A percentile compares a stretch with the other conserved stretches of the same genome.
Evolutionary conservation across 108 stramenopile genomes (phyloP).

Genomic region (Nitzschia sp.): DNA sequence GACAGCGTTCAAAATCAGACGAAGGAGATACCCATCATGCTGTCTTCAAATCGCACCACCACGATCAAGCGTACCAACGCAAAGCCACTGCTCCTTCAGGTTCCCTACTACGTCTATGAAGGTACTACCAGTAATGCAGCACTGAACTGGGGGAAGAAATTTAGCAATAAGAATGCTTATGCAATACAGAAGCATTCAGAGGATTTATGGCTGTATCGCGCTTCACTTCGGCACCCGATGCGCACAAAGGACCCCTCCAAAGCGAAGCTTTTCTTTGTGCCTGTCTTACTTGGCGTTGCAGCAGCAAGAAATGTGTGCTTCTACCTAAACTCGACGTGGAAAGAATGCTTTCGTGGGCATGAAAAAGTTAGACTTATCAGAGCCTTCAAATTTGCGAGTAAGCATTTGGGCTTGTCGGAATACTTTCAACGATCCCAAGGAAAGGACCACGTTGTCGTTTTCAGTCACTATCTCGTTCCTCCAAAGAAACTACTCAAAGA

Average conservation of each 20-base stretch:
- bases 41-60: too few relatives aligned
- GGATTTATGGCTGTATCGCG: slow-evolving; percentile 24
- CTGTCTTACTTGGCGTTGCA: slow-evolving; percentile 10
- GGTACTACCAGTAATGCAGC: too few relatives aligned
- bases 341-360: slow-evolving; percentile 8
- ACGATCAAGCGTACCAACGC: too few relatives aligned
- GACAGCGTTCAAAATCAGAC: too few relatives aligned
- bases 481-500: background rate
- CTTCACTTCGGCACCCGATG: slow-evolving; percentile 29
- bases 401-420: background rate
- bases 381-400: slow-evolving; percentile 3
- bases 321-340: background rate
- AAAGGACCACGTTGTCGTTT: slow-evolving; percentile 21
- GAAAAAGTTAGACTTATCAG: background rate
- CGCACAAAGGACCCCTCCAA: slow-evolving; percentile 23
- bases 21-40: too few relatives aligned
- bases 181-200: slow-evolving; percentile 20
- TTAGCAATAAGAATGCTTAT: background rate
- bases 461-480: slow-evolving; percentile 12
- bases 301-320: background rate
- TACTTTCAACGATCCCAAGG: slow-evolving; percentile 27
- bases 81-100: slow-evolving; percentile 5
- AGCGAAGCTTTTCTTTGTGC: slow-evolving; percentile 37
- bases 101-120: slow-evolving; percentile 31
- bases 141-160: slow-evolving; percentile 6